Base-by-base conservation (phyloP, 179 eudicot species). In the Heliamphora pulchella region DNA sequence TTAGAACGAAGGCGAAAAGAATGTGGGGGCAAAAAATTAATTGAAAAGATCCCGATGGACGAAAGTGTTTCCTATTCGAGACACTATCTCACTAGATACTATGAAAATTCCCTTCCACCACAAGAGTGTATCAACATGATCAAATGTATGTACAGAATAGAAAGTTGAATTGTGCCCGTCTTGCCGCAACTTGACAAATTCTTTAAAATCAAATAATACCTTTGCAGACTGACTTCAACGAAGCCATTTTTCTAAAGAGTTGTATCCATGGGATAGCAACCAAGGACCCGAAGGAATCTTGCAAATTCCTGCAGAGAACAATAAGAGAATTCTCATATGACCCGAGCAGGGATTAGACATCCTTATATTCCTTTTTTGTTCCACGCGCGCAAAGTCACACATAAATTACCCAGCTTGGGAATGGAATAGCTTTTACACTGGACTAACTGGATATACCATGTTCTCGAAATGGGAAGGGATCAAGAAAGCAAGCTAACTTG, bases 251-350 rank as follows among this genome's bases (percentile, higher is more conserved):
- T 22, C 67, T 59, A 72, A 5, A 61, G 62, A 48, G 58, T 8
- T 31, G 80, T 83, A 62, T 81, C 83, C 79, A 78, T 68, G 46
- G 86, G 84, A 66, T 84, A 84, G 80, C 86, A 78, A 20, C 84
- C 86, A 18, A 84, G 76, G 70, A 84, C 76, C 9, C 86, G 81
- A 48, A 84, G 81, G 57, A 81, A 81, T 39, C 77, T 65, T 11
- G 79, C 86, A 67, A 77, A 81, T 74, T 84, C 86, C 86, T 84
- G 82, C 62, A 46, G 18, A 65, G 48, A 72, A 31, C 43, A 71
- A 72, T 20, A 51, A 20, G 0, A 41, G 54, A 51, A 50, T 72
- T 3, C 59, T 8, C 58, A 20, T 9, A 51, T 51, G 59, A 8
- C 4, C 75, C 59, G 3, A 51, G 9, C 76, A 9, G n/a, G 59